phyloP scores from a whole-genome alignment of 495 filamentous ascomycete species.

The Bryoglossum gracile region DNA sequence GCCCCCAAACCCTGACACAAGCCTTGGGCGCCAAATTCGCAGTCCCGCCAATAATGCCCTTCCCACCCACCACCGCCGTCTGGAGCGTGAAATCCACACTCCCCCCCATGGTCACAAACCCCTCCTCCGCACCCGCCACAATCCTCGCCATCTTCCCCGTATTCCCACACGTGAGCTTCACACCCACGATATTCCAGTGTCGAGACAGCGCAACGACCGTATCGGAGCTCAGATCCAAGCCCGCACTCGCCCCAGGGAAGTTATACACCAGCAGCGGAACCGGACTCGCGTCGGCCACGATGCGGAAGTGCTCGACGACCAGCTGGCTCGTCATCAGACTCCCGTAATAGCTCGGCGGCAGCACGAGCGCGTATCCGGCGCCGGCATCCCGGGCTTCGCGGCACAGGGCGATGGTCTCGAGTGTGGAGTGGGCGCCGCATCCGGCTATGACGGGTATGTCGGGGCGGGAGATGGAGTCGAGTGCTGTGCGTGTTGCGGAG shows the following conservation, averaged over 20 bases:
- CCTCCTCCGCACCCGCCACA: slow-evolving; percentile 54
- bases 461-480: slow-evolving; percentile 51
- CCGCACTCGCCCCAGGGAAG: slow-evolving; percentile 21
- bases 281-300: slow-evolving; percentile 21
- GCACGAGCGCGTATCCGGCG: slow-evolving; percentile 30
- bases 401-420: slow-evolving; percentile 52
- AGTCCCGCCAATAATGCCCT: slow-evolving; percentile 24
- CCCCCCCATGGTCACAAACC: slow-evolving; percentile 39
- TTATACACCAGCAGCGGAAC: slow-evolving; percentile 28
- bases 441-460: slow-evolving; percentile 60
- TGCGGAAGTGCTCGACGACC: slow-evolving; percentile 15
- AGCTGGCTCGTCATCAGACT: slow-evolving; percentile 9
- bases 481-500: slow-evolving; percentile 41
- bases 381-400: slow-evolving; percentile 46
- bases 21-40: slow-evolving; percentile 25
- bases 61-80: slow-evolving; percentile 19
- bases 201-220: slow-evolving; percentile 30
- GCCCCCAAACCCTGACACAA: slow-evolving; percentile 30
- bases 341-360: slow-evolving; percentile 23
- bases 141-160: slow-evolving; percentile 25
- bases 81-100: slow-evolving; percentile 24
- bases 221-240: slow-evolving; percentile 27
- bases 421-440: slow-evolving; percentile 55
- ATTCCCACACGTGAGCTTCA: slow-evolving; percentile 30
- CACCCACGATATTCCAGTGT: slow-evolving; percentile 28